A percentile compares a stretch with the other conserved stretches of the same genome.
phyloP scores from a whole-genome alignment of 1,284 basidiomycete genomes.

The Ceratobasidium sp. region DNA sequence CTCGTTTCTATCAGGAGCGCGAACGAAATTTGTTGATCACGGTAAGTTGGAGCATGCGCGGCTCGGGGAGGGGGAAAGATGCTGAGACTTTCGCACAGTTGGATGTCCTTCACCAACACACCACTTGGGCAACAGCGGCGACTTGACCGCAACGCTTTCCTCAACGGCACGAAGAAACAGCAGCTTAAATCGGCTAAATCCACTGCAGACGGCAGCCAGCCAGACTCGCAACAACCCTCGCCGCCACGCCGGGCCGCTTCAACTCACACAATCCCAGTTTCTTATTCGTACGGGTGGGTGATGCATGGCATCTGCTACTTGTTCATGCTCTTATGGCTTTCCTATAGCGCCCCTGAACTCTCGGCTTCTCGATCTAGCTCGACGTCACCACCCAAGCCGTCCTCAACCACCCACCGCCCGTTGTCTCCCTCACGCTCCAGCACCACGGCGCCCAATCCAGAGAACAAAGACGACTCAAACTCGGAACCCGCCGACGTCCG shows the following conservation, averaged over 20 bases:
- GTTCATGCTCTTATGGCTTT: conserved; percentile 37
- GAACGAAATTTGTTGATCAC: conserved; percentile 25
- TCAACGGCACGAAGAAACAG: conserved; percentile 62
- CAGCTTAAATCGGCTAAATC: conserved; percentile 26
- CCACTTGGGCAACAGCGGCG: conserved; percentile 81
- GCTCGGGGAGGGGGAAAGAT: not conserved
- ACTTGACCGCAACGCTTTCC: conserved; percentile 76
- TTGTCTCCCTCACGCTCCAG: conserved; percentile 43
- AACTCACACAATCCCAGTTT: conserved; percentile 53
- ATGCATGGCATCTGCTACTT: conserved; percentile 37
- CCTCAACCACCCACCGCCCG: conserved; percentile 48
- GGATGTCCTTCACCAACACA: conserved; percentile 81
- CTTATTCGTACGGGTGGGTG: conserved; percentile 72
- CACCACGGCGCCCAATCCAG: conserved; percentile 42
- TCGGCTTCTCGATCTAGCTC: conserved; percentile 58
- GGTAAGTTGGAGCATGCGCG: conserved; percentile 6
- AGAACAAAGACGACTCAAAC: conserved; percentile 40
- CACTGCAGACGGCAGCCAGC: conserved; percentile 8
- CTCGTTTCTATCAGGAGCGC: not conserved
- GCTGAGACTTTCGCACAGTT: conserved; percentile 32
- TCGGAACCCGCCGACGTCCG: conserved; percentile 58
- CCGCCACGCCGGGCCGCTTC: conserved; percentile 39
- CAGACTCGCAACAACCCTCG: conserved; percentile 19
- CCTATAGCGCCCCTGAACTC: conserved; percentile 62
- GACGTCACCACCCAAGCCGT: conserved; percentile 58